A percentile compares a stretch with the other conserved stretches of the same genome.
Conservation (phyloP, 305 asterid species). For the Solanum hybrid region DNA sequence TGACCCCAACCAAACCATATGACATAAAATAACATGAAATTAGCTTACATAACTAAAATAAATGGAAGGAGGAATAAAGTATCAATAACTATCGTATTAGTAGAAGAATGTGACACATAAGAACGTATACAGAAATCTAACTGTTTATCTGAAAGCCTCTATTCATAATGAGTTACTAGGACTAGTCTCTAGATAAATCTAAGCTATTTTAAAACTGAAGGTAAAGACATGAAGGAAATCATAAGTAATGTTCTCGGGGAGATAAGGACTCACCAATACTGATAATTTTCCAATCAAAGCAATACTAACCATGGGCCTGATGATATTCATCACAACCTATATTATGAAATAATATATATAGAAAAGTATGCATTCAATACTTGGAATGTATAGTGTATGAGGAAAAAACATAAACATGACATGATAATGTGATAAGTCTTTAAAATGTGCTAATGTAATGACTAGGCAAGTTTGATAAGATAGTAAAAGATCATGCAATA, state of each 20-base stretch:
- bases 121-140: neutral
- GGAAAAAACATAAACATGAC: neutral
- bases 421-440: neutral
- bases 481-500: neutral
- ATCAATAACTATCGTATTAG: neutral
- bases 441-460: neutral
- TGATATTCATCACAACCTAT: neutral
- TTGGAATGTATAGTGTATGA: neutral
- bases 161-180: neutral
- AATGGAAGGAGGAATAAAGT: neutral
- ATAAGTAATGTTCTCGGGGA: neutral
- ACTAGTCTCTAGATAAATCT: neutral
- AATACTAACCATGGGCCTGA: neutral
- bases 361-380: neutral
- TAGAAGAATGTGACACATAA: neutral
- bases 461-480: neutral
- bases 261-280: neutral
- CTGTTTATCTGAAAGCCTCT: neutral
- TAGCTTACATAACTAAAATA: too few species aligned
- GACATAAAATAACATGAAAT: neutral
- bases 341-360: too few species aligned
- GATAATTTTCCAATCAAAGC: neutral
- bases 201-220: neutral
- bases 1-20: neutral
- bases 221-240: neutral